Evolutionary conservation across 768 basidiomycete species (phyloP), one percentile per base, ranked within the genome.

Genomic region (Mycena galopus): DNA sequence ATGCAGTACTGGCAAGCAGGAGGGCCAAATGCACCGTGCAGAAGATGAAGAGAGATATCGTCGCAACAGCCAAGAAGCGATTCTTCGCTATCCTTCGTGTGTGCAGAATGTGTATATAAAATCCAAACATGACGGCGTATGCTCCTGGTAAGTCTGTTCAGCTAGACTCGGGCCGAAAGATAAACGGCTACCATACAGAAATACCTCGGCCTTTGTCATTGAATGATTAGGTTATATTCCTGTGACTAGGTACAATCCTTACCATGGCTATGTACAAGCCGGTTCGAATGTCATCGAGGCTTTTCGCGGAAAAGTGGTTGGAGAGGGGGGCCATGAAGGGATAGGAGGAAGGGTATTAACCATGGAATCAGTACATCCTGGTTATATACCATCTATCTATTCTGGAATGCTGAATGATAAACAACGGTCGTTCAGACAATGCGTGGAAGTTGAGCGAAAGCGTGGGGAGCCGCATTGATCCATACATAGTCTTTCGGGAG

Each of bases 1-100:
- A 9, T 5, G 23, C 14, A n/a, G 21, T 68, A 29, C 21, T 8
- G 37, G 60, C 60, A 25, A 69, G 33, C 27, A 62, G 32, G 27
- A 69, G 53, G 21, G 60, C 51, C 14, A 53, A 25, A 61, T 69
- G 67, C n/a, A 12, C 37, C 8, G 67, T 69, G 60, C 59, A 62
- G 29, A 69, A 27, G 27, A 61, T 14, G 39, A 69, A 69, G 51
- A 69, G 67, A 0, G 53, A 27, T 0, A 62, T 69, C 32, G 67
- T 69, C 12, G 59, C 51, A 30, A 56, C 25, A 29, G 59, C 0
- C 29, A 69, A 17, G 37, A 69, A 69, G 19, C 14, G 35, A 42
- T 4, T 51, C 33, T 39, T 42, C 14, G 35, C 4, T 21, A 62
- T 55, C 11, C 33, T 19, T 29, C 67, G 59, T 1, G 35, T 61